A percentile compares a stretch with the other conserved stretches of the same genome.
Evolutionary conservation across 306 rosid genomes (phyloP).

Genomic region (Acacia confusa): DNA sequence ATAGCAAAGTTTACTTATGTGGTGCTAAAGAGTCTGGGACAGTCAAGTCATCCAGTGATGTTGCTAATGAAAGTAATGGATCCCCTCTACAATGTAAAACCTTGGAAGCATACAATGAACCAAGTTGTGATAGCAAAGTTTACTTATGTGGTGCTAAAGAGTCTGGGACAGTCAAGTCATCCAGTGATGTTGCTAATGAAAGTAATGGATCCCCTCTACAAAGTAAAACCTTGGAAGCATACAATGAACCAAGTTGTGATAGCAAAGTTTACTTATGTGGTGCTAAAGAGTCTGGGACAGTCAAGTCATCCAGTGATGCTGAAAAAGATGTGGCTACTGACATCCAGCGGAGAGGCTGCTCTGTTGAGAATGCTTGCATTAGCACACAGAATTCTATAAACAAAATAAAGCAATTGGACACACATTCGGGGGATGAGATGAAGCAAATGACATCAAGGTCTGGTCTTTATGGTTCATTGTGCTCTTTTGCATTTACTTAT

Average conservation of each 20-base stretch:
- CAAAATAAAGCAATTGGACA: conserved; percentile 41
- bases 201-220: conserved; percentile 41
- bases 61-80: conserved; percentile 40
- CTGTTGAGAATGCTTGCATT: conserved; percentile 32
- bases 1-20: conserved; percentile 35
- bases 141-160: conserved; percentile 36
- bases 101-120: conserved; percentile 25
- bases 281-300: conserved; percentile 39
- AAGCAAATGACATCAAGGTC: conserved; percentile 60
- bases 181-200: conserved; percentile 33
- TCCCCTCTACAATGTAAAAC: conserved; percentile 34
- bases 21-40: conserved; percentile 39
- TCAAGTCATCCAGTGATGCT: conserved; percentile 34
- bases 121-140: conserved; percentile 35
- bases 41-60: conserved; percentile 33
- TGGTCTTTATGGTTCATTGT: conserved; percentile 32
- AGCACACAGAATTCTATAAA: conserved; percentile 34
- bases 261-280: conserved; percentile 34
- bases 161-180: conserved; percentile 36
- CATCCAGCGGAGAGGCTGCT: conserved; percentile 12
- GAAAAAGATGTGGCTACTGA: conserved; percentile 43
- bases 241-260: conserved; percentile 32
- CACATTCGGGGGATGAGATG: conserved; percentile 40
- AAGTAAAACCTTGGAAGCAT: conserved; percentile 24
- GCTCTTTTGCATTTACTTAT: conserved; percentile 28